Percentiles rank a stretch among this genome's conserved stretches.
Evolutionary conservation across 2,329 filamentous ascomycete species (phyloP).

Genomic region (Dryadomyces quercivorus): DNA sequence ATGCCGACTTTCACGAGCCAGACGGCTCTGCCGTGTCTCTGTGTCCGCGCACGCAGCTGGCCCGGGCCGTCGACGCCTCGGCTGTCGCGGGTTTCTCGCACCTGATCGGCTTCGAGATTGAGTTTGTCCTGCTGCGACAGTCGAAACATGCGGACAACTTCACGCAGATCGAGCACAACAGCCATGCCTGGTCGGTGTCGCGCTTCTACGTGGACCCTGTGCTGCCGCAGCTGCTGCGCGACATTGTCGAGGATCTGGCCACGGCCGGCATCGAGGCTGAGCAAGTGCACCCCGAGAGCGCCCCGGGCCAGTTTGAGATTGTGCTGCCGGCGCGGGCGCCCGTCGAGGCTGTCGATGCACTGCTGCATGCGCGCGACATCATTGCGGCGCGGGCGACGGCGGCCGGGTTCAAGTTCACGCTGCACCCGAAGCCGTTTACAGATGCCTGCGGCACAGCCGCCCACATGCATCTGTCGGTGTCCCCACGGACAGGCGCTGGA

Average conservation of each 20-base stretch:
- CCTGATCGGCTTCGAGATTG: slow-evolving; percentile 68
- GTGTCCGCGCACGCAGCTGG: slow-evolving; percentile 56
- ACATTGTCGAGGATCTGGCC: slow-evolving; percentile 50
- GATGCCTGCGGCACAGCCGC: slow-evolving; percentile 49
- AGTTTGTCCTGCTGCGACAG: slow-evolving; percentile 57
- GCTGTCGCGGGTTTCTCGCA: slow-evolving; percentile 42
- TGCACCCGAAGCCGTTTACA: slow-evolving; percentile 59
- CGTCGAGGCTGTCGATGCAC: slow-evolving; percentile 55
- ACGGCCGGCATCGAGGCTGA: slow-evolving; percentile 53
- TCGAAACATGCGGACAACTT: slow-evolving; percentile 1
- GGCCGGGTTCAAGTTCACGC: slow-evolving; percentile 53
- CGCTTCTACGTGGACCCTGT: slow-evolving; percentile 47
- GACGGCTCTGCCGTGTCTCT: slow-evolving; percentile 35
- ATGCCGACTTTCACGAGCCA: slow-evolving; percentile 51
- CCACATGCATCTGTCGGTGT: slow-evolving; percentile 59
- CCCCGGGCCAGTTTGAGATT: slow-evolving; percentile 67
- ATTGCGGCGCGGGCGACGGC: slow-evolving; percentile 51
- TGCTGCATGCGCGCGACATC: slow-evolving; percentile 59
- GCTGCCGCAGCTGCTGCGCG: slow-evolving; percentile 46
- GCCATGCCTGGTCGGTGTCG: slow-evolving; percentile 60
- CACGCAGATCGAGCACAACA: slow-evolving; percentile 21
- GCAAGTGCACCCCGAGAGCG: slow-evolving; percentile 63
- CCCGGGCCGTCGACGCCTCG: slow-evolving; percentile 39
- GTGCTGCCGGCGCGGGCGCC: slow-evolving; percentile 52
- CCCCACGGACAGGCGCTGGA: slow-evolving; percentile 22